phyloP scores from a whole-genome alignment of 345 rosid species.

The Eucalyptus regnans region DNA sequence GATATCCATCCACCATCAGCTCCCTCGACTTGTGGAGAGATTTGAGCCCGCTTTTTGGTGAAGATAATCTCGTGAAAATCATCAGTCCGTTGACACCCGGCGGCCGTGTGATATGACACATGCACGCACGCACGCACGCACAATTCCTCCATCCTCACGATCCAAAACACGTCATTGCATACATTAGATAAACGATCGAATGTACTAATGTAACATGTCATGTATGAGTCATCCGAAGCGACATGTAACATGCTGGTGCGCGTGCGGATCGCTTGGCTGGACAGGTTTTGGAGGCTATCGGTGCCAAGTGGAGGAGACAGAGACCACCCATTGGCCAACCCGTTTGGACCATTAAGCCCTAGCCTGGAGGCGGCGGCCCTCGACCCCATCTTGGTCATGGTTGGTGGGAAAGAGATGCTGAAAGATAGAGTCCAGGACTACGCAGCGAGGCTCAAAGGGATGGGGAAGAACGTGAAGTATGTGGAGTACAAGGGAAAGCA shows the following conservation, averaged over 20 bases:
- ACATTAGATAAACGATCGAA: background rate
- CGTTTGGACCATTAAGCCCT: conserved; percentile 60
- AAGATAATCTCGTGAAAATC: background rate
- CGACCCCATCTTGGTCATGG: conserved; percentile 59
- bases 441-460: conserved; percentile 31
- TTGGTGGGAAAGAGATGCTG: conserved; percentile 49
- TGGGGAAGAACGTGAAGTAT: conserved; percentile 47
- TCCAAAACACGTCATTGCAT: background rate
- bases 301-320: conserved; percentile 55
- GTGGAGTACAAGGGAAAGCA: conserved; percentile 49
- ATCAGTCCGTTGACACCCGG: background rate
- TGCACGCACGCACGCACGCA: background rate
- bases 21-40: background rate
- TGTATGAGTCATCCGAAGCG: too few species aligned
- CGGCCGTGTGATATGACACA: background rate
- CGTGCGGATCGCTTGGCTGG: background rate
- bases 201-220: background rate
- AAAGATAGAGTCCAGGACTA: conserved; percentile 68
- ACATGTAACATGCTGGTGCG: background rate
- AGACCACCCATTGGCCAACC: conserved; percentile 73
- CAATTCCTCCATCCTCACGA: background rate
- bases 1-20: background rate
- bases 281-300: conserved; percentile 84
- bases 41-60: background rate
- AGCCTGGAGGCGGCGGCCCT: conserved; percentile 22